phyloP scores from a whole-genome alignment of 495 filamentous ascomycete species.

The Neurospora sp. region DNA sequence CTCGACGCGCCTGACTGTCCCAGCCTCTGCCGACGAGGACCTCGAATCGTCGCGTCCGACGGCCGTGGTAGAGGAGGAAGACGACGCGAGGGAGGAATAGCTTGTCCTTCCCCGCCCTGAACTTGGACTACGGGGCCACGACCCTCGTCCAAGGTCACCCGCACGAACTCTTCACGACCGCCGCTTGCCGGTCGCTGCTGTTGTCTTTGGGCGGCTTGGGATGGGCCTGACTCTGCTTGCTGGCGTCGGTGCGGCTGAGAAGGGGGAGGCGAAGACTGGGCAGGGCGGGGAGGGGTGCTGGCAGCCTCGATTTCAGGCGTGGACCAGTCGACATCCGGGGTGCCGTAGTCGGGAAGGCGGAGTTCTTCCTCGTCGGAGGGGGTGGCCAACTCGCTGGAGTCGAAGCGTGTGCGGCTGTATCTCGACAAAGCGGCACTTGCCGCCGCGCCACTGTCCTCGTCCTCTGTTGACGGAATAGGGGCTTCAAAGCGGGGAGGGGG shows the following conservation, averaged over 20 bases:
- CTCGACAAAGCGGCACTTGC: background rate
- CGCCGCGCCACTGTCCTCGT: background rate
- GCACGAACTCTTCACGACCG: background rate
- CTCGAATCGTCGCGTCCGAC: background rate
- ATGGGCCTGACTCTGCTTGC: background rate
- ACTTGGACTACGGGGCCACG: background rate
- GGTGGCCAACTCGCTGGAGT: background rate
- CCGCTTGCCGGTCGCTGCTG: background rate
- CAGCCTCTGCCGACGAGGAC: background rate
- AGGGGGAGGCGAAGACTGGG: background rate
- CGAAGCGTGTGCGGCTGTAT: background rate
- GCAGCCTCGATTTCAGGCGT: background rate
- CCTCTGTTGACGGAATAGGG: background rate
- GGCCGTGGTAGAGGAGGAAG: background rate
- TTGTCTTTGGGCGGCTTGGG: background rate
- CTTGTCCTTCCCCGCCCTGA: fast-evolving
- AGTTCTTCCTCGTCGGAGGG: background rate
- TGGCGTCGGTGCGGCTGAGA: background rate
- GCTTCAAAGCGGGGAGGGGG: background rate
- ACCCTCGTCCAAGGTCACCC: fast-evolving
- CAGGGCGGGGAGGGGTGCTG: background rate
- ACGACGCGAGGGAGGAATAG: background rate
- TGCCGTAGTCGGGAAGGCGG: background rate
- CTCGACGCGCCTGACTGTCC: background rate
- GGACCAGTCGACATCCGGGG: background rate